A percentile compares a stretch with the other conserved stretches of the same genome.
phyloP scores from a whole-genome alignment of 1,284 basidiomycete genomes.

The Stygiomarasmius scandens region DNA sequence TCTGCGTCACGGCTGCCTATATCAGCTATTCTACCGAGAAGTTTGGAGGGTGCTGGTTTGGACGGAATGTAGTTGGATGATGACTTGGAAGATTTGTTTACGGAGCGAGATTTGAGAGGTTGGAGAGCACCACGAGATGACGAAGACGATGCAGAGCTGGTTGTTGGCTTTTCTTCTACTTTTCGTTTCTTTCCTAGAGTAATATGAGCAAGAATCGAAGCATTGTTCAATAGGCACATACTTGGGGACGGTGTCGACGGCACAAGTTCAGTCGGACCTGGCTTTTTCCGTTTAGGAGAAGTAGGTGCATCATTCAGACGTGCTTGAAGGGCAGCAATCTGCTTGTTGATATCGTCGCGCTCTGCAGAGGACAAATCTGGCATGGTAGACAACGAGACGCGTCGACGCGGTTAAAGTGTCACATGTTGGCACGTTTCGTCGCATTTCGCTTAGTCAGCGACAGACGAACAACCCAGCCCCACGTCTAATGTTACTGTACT shows the following conservation, averaged over 20 bases:
- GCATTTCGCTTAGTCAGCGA: neutral
- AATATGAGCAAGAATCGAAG: constrained; percentile 17
- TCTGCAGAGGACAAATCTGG: constrained; percentile 39
- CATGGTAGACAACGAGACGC: neutral
- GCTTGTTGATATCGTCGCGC: constrained; percentile 20
- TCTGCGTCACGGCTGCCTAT: constrained; percentile 29
- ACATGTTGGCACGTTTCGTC: neutral
- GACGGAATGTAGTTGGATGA: constrained; percentile 13
- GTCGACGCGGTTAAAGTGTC: neutral
- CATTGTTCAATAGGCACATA: constrained; percentile 35
- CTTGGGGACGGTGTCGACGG: constrained; percentile 74
- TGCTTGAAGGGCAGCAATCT: constrained; percentile 26
- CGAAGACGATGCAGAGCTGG: neutral
- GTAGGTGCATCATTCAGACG: constrained; percentile 40
- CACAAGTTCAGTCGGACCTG: constrained; percentile 48
- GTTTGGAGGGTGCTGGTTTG: constrained; percentile 46
- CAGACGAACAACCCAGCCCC: too few species aligned
- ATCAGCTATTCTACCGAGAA: constrained; percentile 50
- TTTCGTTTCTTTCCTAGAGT: constrained; percentile 52
- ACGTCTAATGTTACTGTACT: too few species aligned
- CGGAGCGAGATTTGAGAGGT: neutral
- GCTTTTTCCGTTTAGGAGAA: constrained; percentile 55
- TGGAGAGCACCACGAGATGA: constrained; percentile 1
- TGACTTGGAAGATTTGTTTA: neutral
- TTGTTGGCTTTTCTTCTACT: constrained; percentile 15